These are phyloP conservation scores for Candida easanensis DNA, from an alignment of 805 yeast genomes.

Conservation along the genomic window DNA sequence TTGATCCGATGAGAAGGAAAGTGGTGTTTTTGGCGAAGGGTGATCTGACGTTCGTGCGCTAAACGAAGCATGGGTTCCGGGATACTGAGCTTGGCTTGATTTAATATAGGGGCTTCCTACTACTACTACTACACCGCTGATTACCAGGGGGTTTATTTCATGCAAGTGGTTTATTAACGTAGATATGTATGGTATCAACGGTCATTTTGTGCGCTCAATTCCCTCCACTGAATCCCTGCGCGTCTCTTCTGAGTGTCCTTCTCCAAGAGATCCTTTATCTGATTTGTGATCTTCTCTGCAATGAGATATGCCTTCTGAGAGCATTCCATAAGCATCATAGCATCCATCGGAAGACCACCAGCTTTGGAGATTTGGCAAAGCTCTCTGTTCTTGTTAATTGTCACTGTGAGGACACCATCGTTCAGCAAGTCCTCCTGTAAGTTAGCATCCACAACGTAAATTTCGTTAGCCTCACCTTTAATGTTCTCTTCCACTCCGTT, in stretches of 20 bases:
- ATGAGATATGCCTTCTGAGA: conserved; percentile 60
- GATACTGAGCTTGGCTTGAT: too few relatives aligned
- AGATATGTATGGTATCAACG: conserved; percentile 14
- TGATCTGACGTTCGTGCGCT: too few relatives aligned
- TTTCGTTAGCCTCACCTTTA: conserved; percentile 62
- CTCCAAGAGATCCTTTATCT: conserved; percentile 50
- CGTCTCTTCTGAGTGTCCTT: conserved; percentile 23
- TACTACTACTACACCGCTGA: too few relatives aligned
- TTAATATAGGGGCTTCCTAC: too few relatives aligned
- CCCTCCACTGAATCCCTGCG: conserved; percentile 24
- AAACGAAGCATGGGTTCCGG: too few relatives aligned
- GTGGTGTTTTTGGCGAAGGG: too few relatives aligned
- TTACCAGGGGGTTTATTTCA: too few relatives aligned
- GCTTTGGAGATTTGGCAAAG: conserved; percentile 86
- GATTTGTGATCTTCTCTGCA: conserved; percentile 62
- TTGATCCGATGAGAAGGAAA: too few relatives aligned
- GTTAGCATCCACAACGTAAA: conserved; percentile 72
- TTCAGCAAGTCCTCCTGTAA: conserved; percentile 72
- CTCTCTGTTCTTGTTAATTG: conserved; percentile 87
- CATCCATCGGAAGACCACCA: conserved; percentile 86
- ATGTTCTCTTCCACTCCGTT: conserved; percentile 61
- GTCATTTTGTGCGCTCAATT: conserved; percentile 26
- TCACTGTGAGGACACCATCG: conserved; percentile 78
- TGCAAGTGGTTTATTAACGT: too few relatives aligned
- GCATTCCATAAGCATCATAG: conserved; percentile 63